These are phyloP conservation scores for Prunus dulcis DNA, from an alignment of 306 rosid species.

Conservation along the genomic window DNA sequence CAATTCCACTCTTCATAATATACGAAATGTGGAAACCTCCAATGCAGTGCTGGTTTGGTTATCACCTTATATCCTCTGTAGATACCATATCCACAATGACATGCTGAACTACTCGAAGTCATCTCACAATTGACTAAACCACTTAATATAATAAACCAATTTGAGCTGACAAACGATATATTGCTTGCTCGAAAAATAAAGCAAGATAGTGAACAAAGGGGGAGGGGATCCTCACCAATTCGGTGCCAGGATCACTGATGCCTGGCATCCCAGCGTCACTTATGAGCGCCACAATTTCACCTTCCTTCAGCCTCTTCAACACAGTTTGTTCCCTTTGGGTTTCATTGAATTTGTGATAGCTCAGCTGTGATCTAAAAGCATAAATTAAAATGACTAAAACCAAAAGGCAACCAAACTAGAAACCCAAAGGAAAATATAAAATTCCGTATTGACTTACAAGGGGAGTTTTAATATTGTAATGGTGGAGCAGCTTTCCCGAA, in stretches of 20 bases:
- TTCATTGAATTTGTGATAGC: slow-evolving; percentile 93
- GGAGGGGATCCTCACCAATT: slow-evolving; percentile 51
- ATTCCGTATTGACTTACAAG: slow-evolving; percentile 48
- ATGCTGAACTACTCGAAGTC: neutral
- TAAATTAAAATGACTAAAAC: slow-evolving; percentile 29
- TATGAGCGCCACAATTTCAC: slow-evolving; percentile 81
- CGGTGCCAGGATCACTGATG: slow-evolving; percentile 88
- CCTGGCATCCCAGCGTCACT: slow-evolving; percentile 94
- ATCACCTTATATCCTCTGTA: neutral
- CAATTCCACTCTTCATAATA: slow-evolving; percentile 2
- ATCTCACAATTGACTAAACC: neutral
- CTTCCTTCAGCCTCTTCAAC: slow-evolving; percentile 76
- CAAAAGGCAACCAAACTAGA: neutral
- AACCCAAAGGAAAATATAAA: neutral
- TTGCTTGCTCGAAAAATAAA: neutral
- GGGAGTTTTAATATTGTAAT: slow-evolving; percentile 77
- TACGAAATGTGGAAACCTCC: neutral
- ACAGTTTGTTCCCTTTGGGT: slow-evolving; percentile 76
- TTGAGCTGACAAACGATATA: neutral
- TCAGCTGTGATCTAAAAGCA: slow-evolving; percentile 57
- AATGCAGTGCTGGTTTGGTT: neutral
- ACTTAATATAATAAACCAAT: neutral
- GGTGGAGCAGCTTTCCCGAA: slow-evolving; percentile 81
- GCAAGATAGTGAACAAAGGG: neutral
- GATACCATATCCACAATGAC: neutral